Conservation (phyloP, 371 early-diverging fungal genomes). For the Apophysomyces sp. region DNA sequence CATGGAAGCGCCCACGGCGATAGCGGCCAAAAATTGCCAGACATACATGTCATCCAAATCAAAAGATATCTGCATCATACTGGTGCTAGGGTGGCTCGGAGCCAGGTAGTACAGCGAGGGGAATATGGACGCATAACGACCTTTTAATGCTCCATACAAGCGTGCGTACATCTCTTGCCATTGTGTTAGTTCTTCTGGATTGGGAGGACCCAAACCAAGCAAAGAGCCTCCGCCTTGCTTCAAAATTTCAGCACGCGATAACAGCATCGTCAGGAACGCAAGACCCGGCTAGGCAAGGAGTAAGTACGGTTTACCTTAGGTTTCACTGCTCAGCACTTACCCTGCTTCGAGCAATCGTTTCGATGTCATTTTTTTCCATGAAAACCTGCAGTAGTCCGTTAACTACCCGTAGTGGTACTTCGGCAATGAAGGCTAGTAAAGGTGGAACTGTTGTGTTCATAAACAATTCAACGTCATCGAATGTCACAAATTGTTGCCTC, state of each 20-base stretch:
- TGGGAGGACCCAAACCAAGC: constrained; percentile 55
- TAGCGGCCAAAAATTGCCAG: constrained; percentile 97
- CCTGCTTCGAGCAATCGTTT: constrained; percentile 80
- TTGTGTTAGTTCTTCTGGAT: constrained; percentile 60
- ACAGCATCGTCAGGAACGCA: constrained; percentile 84
- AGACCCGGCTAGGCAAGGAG: constrained; percentile 65
- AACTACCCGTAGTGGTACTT: constrained; percentile 80
- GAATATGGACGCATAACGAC: constrained; percentile 76
- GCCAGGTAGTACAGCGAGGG: constrained; percentile 56
- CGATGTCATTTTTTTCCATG: constrained; percentile 85
- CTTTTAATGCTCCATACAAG: constrained; percentile 75
- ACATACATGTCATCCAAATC: constrained; percentile 85
- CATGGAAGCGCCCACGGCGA: constrained; percentile 90
- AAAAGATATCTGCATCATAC: constrained; percentile 35
- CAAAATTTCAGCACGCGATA: constrained; percentile 88
- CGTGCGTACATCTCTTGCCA: constrained; percentile 79
- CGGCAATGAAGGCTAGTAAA: constrained; percentile 75
- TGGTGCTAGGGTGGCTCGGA: constrained; percentile 48
- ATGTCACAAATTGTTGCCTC: constrained; percentile 35
- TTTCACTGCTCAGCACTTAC: constrained; percentile 18
- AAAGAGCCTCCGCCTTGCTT: constrained; percentile 73
- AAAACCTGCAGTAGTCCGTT: constrained; percentile 76
- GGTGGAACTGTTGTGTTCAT: constrained; percentile 83
- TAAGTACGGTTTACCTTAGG: not conserved
- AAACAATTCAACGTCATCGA: constrained; percentile 78